These are phyloP conservation scores for Mortierella sp. DNA, from an alignment of 371 early-diverging fungal genomes.

Conservation along the genomic window DNA sequence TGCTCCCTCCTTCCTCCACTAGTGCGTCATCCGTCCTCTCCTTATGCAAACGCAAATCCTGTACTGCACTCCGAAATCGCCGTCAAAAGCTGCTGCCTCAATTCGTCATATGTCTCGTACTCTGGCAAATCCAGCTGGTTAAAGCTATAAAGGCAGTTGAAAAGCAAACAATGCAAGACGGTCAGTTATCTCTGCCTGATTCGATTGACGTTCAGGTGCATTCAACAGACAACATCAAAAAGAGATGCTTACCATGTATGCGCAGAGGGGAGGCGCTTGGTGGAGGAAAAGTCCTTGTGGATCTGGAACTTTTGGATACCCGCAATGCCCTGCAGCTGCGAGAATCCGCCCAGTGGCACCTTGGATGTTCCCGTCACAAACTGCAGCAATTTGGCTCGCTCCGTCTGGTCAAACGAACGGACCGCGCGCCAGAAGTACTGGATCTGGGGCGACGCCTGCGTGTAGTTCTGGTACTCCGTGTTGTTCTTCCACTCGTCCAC, in stretches of 20 bases:
- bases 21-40: background rate
- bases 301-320: constrained; percentile 99
- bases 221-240: background rate
- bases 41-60: constrained; percentile 93
- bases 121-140: constrained; percentile 98
- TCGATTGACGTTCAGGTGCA: too few relatives aligned
- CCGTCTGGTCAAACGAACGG: constrained; percentile 97
- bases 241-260: constrained; percentile 93
- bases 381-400: constrained; percentile 97
- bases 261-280: constrained; percentile 93
- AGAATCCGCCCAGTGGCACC: constrained; percentile 98
- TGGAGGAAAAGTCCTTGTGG: constrained; percentile 94
- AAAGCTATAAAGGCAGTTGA: constrained; percentile 74
- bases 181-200: background rate
- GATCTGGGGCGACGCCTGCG: constrained; percentile 87
- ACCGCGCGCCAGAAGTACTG: constrained; percentile 99
- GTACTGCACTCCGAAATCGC: constrained; percentile 97
- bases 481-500: constrained; percentile 99
- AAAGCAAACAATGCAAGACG: constrained; percentile 8
- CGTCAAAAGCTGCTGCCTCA: constrained; percentile 87
- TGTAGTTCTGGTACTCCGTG: constrained; percentile 96
- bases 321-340: constrained; percentile 92
- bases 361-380: constrained; percentile 99
- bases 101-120: constrained; percentile 94
- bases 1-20: background rate